Evolutionary conservation across 2,329 filamentous ascomycete species (phyloP).

Genomic region (Elsinoe arachidis): DNA sequence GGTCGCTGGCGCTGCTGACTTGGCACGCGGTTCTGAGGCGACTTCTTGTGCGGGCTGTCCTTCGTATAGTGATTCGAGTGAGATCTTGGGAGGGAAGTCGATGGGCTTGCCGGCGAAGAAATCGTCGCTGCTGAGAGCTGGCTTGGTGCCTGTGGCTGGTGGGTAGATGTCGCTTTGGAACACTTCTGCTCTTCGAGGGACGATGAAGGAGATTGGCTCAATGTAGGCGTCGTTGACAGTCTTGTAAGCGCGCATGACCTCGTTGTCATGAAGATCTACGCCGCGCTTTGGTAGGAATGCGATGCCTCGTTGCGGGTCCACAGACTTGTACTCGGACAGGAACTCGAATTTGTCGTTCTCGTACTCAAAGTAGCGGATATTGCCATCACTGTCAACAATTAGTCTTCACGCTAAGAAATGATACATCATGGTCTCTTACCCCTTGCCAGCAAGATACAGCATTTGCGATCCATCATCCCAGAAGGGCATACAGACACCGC

Average conservation of each 20-base stretch:
- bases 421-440: slow-evolving; percentile 48
- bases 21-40: slow-evolving; percentile 43
- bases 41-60: slow-evolving; percentile 73
- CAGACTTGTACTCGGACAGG: slow-evolving; percentile 94
- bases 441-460: slow-evolving; percentile 93
- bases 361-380: slow-evolving; percentile 98
- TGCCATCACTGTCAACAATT: slow-evolving; percentile 63
- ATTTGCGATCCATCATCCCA: slow-evolving; percentile 97
- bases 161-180: slow-evolving; percentile 98
- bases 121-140: slow-evolving; percentile 69
- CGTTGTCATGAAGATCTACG: slow-evolving; percentile 92
- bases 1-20: slow-evolving; percentile 28
- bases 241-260: slow-evolving; percentile 93
- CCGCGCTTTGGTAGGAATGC: slow-evolving; percentile 92
- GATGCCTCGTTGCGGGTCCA: slow-evolving; percentile 85
- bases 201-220: slow-evolving; percentile 95
- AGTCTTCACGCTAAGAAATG: neutral
- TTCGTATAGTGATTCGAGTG: slow-evolving; percentile 85
- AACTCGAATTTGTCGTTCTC: slow-evolving; percentile 98
- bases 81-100: slow-evolving; percentile 79
- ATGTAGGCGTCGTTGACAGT: slow-evolving; percentile 91
- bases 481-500: slow-evolving; percentile 98
- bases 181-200: slow-evolving; percentile 82
- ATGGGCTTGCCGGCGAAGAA: slow-evolving; percentile 77
- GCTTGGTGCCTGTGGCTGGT: slow-evolving; percentile 68